phyloP scores from a whole-genome alignment of 2,329 filamentous ascomycete species.

The Colletotrichum graminicola region DNA sequence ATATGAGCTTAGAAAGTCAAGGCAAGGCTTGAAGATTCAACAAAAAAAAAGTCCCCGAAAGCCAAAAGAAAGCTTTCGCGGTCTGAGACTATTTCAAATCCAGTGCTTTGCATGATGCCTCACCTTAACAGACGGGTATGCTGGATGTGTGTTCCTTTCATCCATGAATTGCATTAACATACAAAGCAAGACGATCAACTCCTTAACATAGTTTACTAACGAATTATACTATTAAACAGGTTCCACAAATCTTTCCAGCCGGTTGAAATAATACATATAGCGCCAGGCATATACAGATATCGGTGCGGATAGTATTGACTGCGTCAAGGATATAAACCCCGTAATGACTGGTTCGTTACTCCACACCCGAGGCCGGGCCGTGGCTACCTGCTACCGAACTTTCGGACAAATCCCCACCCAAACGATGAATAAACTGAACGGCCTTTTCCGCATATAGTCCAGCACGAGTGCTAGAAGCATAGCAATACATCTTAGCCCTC shows the following conservation, averaged over 20 bases:
- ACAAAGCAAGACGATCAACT: not conserved
- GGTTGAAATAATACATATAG: too few species aligned
- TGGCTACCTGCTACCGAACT: not conserved
- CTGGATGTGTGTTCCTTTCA: not conserved
- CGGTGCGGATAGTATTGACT: too few species aligned
- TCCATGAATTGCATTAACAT: not conserved
- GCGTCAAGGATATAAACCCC: not conserved
- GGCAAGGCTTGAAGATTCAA: too few species aligned
- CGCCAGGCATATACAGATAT: too few species aligned
- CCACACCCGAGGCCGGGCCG: not conserved
- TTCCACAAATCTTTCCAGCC: too few species aligned
- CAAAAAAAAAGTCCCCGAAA: too few species aligned
- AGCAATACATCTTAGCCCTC: fast-evolving
- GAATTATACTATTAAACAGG: too few species aligned
- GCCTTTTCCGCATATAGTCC: not conserved
- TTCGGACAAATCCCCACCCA: not conserved
- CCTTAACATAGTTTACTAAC: too few species aligned
- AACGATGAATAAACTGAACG: not conserved
- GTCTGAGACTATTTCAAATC: too few species aligned
- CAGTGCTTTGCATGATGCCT: too few species aligned
- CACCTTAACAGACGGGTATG: not conserved
- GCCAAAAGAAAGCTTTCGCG: not conserved
- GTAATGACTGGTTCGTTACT: not conserved
- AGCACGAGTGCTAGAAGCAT: not conserved
- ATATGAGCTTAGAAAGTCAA: not conserved